Percentiles rank a stretch among this genome's conserved stretches.
Evolutionary conservation across 352 stramenopile genomes (phyloP).

Genomic region (Aphanomyces astaci): DNA sequence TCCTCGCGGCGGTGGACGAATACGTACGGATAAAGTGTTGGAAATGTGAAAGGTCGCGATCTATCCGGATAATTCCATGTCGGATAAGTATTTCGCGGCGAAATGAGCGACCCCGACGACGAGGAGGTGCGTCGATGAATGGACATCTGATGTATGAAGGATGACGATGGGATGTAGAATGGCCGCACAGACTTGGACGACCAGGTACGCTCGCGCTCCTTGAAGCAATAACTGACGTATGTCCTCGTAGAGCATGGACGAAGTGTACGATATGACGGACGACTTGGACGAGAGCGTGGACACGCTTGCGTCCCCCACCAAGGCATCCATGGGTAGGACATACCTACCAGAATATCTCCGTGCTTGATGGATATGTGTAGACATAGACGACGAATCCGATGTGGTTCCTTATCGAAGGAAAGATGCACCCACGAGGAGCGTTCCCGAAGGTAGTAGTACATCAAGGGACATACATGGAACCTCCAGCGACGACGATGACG

Average conservation of each 20-base stretch:
- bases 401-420: background rate
- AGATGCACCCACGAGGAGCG: background rate
- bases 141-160: background rate
- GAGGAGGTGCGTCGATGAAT: background rate
- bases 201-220: background rate
- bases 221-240: background rate
- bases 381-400: slow-evolving; percentile 15
- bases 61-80: background rate
- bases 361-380: no score
- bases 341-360: no score
- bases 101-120: background rate
- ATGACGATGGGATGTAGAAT: slow-evolving; percentile 8
- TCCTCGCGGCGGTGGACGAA: no score
- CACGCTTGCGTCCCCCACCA: slow-evolving; percentile 40
- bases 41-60: background rate
- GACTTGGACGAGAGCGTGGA: slow-evolving; percentile 50
- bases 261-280: slow-evolving; percentile 50
- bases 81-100: no score
- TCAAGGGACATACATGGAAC: background rate
- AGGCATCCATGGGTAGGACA: slow-evolving; percentile 19
- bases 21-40: no score
- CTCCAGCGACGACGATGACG: slow-evolving; percentile 14
- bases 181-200: slow-evolving; percentile 15
- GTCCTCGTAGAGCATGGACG: slow-evolving; percentile 57
- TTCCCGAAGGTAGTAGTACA: background rate